phyloP scores from a whole-genome alignment of 768 basidiomycete genomes.

The Lactarius tabidus region DNA sequence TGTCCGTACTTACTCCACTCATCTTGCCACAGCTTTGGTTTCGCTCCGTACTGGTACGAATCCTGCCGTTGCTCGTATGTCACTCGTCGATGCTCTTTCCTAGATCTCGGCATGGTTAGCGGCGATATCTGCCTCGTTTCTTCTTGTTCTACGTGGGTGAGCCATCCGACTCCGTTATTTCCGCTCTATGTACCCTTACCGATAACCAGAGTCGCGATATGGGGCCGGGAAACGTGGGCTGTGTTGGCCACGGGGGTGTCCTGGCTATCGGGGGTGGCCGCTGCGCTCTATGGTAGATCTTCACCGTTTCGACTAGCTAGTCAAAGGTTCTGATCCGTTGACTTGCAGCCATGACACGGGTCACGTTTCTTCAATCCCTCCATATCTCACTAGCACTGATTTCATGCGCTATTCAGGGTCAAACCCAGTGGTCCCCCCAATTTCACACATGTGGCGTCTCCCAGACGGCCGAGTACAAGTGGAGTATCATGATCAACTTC shows the following conservation, averaged over 20 bases:
- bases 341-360: slow-evolving; percentile 12
- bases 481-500: slow-evolving; percentile 20
- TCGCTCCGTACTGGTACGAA: slow-evolving; percentile 19
- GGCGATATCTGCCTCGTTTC: slow-evolving; percentile 11
- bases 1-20: not conserved
- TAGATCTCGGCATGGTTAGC: slow-evolving; percentile 17
- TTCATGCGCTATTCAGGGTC: slow-evolving; percentile 6
- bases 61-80: not conserved
- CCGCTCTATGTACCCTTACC: not conserved
- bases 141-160: slow-evolving; percentile 23
- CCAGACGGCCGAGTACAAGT: slow-evolving; percentile 1
- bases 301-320: not conserved
- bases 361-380: not conserved
- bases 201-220: slow-evolving; percentile 20
- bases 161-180: not conserved
- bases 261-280: slow-evolving; percentile 6
- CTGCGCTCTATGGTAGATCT: slow-evolving; percentile 4
- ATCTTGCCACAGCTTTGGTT: slow-evolving; percentile 9
- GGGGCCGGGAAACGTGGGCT: slow-evolving; percentile 15
- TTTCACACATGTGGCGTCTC: not conserved
- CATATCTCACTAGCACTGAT: not conserved
- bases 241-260: not conserved
- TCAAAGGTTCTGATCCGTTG: not conserved
- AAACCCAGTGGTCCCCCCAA: not conserved
- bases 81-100: not conserved